phyloP scores from a whole-genome alignment of 768 basidiomycete genomes.

The Amanita exitialis region DNA sequence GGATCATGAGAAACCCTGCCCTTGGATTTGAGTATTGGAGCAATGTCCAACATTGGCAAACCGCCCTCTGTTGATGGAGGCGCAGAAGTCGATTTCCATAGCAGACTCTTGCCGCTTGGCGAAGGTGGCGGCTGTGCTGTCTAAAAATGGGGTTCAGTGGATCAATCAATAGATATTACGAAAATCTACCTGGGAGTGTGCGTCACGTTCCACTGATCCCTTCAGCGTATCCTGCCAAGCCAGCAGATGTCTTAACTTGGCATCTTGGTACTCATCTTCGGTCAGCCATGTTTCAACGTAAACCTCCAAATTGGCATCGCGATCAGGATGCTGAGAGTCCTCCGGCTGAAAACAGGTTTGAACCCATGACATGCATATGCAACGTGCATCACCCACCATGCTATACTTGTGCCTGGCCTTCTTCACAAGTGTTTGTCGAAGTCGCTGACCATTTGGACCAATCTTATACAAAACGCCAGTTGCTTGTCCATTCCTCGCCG shows the following conservation, averaged over 20 bases:
- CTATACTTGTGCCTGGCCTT: constrained; percentile 58
- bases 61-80: constrained; percentile 19
- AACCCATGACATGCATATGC: constrained; percentile 2
- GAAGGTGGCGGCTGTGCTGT: constrained; percentile 11
- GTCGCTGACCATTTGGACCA: constrained; percentile 55
- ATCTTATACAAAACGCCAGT: constrained; percentile 66
- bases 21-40: constrained; percentile 7
- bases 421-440: constrained; percentile 64
- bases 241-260: constrained; percentile 52
- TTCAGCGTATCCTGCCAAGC: constrained; percentile 57
- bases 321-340: constrained; percentile 74
- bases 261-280: constrained; percentile 60
- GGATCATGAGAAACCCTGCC: constrained; percentile 16
- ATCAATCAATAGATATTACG: not conserved
- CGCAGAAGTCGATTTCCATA: constrained; percentile 53
- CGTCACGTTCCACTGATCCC: constrained; percentile 30
- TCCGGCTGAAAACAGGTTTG: constrained; percentile 37
- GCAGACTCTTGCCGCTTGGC: constrained; percentile 49
- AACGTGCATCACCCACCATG: constrained; percentile 43
- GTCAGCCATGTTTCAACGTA: constrained; percentile 75
- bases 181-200: constrained; percentile 24
- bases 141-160: not conserved
- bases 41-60: constrained; percentile 21
- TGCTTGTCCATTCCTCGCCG: constrained; percentile 71
- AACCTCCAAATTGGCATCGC: constrained; percentile 54